Percentiles rank a stretch among this genome's conserved stretches.
phyloP scores from a whole-genome alignment of 345 rosid species.

The Gossypium mustelinum region DNA sequence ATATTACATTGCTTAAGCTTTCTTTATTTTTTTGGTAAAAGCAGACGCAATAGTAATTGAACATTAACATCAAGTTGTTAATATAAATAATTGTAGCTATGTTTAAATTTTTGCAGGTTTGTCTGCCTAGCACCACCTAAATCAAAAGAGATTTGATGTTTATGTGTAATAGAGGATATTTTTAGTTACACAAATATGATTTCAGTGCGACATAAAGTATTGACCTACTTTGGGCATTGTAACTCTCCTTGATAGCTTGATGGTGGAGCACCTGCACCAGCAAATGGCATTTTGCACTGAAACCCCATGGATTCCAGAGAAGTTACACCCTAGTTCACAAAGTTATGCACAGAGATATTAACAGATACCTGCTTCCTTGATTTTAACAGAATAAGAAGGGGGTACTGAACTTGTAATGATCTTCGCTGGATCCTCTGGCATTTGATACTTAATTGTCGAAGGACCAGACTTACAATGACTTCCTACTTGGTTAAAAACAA shows the following conservation, averaged over 20 bases:
- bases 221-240: conserved; percentile 40
- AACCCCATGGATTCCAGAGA: conserved; percentile 10
- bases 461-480: conserved; percentile 17
- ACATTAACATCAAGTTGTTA: neutral
- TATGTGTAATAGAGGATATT: neutral
- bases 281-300: conserved; percentile 9
- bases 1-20: neutral
- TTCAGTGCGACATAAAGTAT: neutral
- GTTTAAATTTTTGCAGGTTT: neutral
- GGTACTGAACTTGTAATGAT: conserved; percentile 4
- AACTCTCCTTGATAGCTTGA: conserved; percentile 32
- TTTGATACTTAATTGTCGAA: conserved; percentile 21
- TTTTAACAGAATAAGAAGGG: conserved; percentile 24
- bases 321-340: conserved; percentile 18
- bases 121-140: neutral
- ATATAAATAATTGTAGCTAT: neutral
- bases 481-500: conserved; percentile 21
- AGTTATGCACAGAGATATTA: conserved; percentile 10
- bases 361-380: conserved; percentile 37
- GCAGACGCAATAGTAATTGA: neutral
- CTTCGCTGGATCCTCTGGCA: conserved; percentile 15
- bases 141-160: neutral
- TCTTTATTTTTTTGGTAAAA: neutral
- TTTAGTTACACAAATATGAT: neutral
- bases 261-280: conserved; percentile 41